Percentiles rank a stretch among this genome's conserved stretches.
phyloP scores from a whole-genome alignment of 176 grass and related monocot species.

The Hordeum marinum region DNA sequence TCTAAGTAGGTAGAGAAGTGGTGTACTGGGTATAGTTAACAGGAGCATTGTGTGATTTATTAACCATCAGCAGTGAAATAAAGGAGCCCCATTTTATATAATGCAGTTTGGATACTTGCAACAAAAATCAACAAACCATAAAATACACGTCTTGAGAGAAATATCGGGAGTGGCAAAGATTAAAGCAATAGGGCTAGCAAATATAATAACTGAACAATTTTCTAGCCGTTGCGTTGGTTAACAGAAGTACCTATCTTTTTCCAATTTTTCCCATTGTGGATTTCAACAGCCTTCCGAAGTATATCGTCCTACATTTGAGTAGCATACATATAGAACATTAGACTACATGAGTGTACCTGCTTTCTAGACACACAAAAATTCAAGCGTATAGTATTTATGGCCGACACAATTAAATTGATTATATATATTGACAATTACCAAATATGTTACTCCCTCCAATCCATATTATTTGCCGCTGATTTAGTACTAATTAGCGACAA shows the following conservation, averaged over 20 bases:
- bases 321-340: slow-evolving; percentile 21
- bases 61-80: not conserved
- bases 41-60: not conserved
- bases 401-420: not conserved
- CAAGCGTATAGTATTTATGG: not conserved
- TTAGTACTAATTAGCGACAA: too few species aligned
- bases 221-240: not conserved
- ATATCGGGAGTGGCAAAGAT: not conserved
- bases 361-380: not conserved
- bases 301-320: slow-evolving; percentile 66
- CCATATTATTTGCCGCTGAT: too few species aligned
- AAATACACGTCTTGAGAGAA: not conserved
- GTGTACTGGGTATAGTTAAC: not conserved
- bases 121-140: not conserved
- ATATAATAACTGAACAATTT: not conserved
- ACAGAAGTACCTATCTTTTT: slow-evolving; percentile 79
- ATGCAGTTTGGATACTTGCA: not conserved
- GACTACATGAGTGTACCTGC: slow-evolving; percentile 4
- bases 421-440: not conserved
- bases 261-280: slow-evolving; percentile 85
- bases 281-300: slow-evolving; percentile 67
- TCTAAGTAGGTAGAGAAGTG: not conserved
- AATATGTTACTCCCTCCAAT: not conserved
- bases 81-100: not conserved
- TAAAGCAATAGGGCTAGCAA: not conserved